A percentile compares a stretch with the other conserved stretches of the same genome.
These are phyloP conservation scores for Wickerhamomyces sp. DNA, from an alignment of 1,139 yeast genomes.

Conservation along the genomic window DNA sequence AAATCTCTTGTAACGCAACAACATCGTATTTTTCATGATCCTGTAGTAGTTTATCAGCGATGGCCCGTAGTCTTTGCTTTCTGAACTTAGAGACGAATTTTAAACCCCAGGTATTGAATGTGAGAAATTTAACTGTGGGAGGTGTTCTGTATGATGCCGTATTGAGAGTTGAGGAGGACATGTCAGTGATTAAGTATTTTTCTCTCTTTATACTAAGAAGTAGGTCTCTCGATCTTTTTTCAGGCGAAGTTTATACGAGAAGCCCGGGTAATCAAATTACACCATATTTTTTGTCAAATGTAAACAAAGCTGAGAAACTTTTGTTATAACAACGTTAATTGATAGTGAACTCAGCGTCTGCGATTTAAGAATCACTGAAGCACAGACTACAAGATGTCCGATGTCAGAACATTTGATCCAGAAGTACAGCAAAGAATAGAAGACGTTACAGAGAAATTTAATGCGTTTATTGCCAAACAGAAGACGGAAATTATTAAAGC, in stretches of 20 bases:
- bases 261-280: too few species aligned
- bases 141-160: neutral
- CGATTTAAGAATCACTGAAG: too few species aligned
- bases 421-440: slow-evolving; percentile 24
- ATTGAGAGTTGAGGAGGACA: too few species aligned
- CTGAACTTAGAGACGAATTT: slow-evolving; percentile 74
- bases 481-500: slow-evolving; percentile 19
- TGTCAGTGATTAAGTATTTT: neutral
- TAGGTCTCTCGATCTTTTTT: too few species aligned
- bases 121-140: slow-evolving; percentile 41
- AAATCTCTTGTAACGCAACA: slow-evolving; percentile 86
- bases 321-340: too few species aligned
- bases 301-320: too few species aligned
- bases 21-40: slow-evolving; percentile 61
- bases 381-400: slow-evolving; percentile 6
- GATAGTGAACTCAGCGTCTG: too few species aligned
- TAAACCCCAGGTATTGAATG: slow-evolving; percentile 86
- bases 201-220: neutral
- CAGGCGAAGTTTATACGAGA: too few species aligned
- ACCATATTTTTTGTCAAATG: too few species aligned
- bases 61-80: slow-evolving; percentile 58
- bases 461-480: slow-evolving; percentile 20
- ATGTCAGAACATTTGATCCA: slow-evolving; percentile 11
- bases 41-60: slow-evolving; percentile 58
- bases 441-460: slow-evolving; percentile 22